phyloP scores from a whole-genome alignment of 202 grass and related monocot genomes.

The Digitaria exilis region DNA sequence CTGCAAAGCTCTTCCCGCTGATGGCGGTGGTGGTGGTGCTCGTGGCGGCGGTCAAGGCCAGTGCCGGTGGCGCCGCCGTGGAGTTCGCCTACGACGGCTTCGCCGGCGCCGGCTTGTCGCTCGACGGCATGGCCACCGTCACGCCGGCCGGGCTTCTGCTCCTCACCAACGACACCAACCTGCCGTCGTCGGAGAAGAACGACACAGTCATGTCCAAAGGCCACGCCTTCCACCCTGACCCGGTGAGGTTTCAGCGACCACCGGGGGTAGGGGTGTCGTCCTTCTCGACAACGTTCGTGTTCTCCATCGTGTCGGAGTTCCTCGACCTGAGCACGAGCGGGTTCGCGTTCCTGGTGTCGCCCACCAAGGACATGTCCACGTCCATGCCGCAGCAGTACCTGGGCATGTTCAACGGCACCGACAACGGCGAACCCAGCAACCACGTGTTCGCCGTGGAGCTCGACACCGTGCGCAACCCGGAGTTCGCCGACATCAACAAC shows the following conservation, averaged over 20 bases:
- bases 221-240: conserved; percentile 58
- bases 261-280: conserved; percentile 4
- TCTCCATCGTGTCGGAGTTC: conserved; percentile 71
- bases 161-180: conserved; percentile 76
- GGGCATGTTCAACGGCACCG: conserved; percentile 52
- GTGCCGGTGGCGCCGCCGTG: not conserved
- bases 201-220: conserved; percentile 49
- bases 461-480: conserved; percentile 71
- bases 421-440: conserved; percentile 58
- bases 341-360: conserved; percentile 60
- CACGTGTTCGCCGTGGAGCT: conserved; percentile 71
- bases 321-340: conserved; percentile 65
- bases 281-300: conserved; percentile 80
- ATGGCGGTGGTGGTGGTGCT: not conserved
- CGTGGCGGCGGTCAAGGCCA: no score
- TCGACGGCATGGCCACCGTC: conserved; percentile 51
- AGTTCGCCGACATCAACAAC: conserved; percentile 67
- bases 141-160: conserved; percentile 49
- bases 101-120: conserved; percentile 33
- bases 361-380: conserved; percentile 44
- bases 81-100: conserved; percentile 62
- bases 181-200: no score
- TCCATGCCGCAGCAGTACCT: conserved; percentile 61
- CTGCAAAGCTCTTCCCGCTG: not conserved
- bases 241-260: conserved; percentile 34